A percentile compares a stretch with the other conserved stretches of the same genome.
Conservation (phyloP, 129 eudicot species). For the Logfia minima region DNA sequence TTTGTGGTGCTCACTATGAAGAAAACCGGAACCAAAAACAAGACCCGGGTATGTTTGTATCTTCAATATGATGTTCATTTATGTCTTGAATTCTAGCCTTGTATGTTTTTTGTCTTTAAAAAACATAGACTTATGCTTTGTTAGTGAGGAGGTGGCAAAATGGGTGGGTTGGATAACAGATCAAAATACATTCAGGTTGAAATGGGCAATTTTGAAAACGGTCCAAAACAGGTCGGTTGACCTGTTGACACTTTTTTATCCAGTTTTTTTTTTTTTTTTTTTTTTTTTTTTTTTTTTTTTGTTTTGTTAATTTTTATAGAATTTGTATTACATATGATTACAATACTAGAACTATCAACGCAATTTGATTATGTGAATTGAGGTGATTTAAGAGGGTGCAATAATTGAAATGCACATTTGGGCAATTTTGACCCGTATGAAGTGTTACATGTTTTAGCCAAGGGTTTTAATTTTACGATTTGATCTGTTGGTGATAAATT, state of each 20-base stretch:
- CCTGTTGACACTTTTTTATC: background rate
- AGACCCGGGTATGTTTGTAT: constrained; percentile 62
- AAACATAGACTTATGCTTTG: background rate
- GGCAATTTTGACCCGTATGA: background rate
- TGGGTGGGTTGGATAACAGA: background rate
- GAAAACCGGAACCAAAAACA: constrained; percentile 68
- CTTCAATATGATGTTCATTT: background rate
- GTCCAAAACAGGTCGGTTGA: background rate
- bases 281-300: background rate
- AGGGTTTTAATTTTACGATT: background rate
- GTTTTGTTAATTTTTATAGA: background rate
- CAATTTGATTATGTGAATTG: background rate
- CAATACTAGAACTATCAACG: background rate
- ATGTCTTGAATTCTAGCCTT: background rate
- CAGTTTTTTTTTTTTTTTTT: background rate
- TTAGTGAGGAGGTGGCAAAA: background rate
- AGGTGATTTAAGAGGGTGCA: background rate
- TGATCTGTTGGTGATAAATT: background rate
- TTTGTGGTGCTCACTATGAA: constrained; percentile 71
- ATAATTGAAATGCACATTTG: background rate
- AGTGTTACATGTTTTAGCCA: background rate
- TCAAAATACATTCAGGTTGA: background rate
- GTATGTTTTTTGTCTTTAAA: background rate
- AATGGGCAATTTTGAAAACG: background rate
- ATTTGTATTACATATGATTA: background rate